Evolutionary conservation across 1,139 yeast genomes (phyloP), one percentile per base, ranked within the genome.

Genomic region (Candida sanyaensis): DNA sequence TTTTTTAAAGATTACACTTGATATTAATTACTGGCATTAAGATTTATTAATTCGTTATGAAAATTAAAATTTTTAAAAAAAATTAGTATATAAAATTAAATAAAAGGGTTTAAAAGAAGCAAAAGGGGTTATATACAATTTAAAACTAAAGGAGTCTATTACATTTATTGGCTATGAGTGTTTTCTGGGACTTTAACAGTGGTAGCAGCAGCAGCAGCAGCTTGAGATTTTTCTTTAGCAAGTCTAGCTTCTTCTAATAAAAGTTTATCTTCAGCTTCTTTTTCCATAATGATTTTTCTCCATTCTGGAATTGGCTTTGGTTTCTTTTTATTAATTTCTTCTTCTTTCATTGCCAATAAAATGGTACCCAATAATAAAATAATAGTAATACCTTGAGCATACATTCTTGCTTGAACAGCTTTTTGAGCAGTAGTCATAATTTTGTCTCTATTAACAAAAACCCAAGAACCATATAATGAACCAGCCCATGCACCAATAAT

Each of bases 331-430:
- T 65, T 66, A 48, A 71, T 58, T 58, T 83, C 81, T 55, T 80
- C 82, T 59, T 86, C 92, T 56, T 79, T 83, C 69, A 83, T 73
- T 37, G 84, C 75, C 57, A 86, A 71, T 42, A 84, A 80, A 56
- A 86, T 75, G 3, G 91, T 81, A 33, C 83, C 85, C 54, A 87
- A 69, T 56, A 86, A 71, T 52, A 87, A 71, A 8, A 79, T 75
- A 49, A 86, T 86, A 1, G 92, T 84, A 50, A 88, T 71, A 53
- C 88, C 91, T 68, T 90, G 97, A 7, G 97, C 97, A 64, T 89
- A 89, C 85, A 90, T 90, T 80, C 97, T 86, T 28, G 97, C 96
- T 66, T 88, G 96, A 29, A 89, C 96, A 36, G 89, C 82, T 68
- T 90, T 91, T 70, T 91, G 97, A 5, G 96, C 74, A 50, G 79